These are phyloP conservation scores for Pseudonectria foliicola DNA, from an alignment of 2,329 filamentous ascomycete genomes.

Conservation along the genomic window DNA sequence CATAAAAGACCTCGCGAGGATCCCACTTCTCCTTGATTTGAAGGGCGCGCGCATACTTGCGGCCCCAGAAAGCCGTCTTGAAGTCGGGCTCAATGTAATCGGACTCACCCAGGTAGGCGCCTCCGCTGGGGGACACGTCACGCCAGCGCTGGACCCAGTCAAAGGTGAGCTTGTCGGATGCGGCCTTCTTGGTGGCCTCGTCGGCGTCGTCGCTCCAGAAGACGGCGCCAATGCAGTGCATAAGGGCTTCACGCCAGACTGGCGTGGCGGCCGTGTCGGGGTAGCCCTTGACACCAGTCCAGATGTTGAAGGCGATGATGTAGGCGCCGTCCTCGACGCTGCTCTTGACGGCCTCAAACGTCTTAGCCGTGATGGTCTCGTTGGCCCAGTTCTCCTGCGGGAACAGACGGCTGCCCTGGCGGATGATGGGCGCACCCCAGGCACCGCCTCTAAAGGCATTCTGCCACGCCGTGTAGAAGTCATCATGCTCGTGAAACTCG, in stretches of 20 bases:
- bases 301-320: conserved; percentile 12
- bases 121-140: conserved; percentile 17
- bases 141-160: conserved; percentile 17
- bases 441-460: conserved; percentile 19
- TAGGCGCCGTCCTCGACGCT: conserved; percentile 7
- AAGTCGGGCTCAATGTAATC: conserved; percentile 31
- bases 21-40: conserved; percentile 29
- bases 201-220: conserved; percentile 15
- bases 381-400: conserved; percentile 16
- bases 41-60: conserved; percentile 27
- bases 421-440: conserved; percentile 18
- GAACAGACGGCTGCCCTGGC: conserved; percentile 22
- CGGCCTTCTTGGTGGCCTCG: conserved; percentile 5
- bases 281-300: conserved; percentile 14
- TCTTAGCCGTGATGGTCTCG: conserved; percentile 7
- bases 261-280: conserved; percentile 33
- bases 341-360: conserved; percentile 4
- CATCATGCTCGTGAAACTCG: conserved; percentile 17
- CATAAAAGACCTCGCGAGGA: conserved; percentile 29
- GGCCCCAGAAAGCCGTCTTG: conserved; percentile 30
- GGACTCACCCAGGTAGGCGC: conserved; percentile 25
- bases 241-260: conserved; percentile 32
- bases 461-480: conserved; percentile 22
- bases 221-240: conserved; percentile 25
- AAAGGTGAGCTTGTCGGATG: conserved; percentile 21